Base-by-base conservation (phyloP, 164 flowering plant genomes). In the Berberis vulgaris region DNA sequence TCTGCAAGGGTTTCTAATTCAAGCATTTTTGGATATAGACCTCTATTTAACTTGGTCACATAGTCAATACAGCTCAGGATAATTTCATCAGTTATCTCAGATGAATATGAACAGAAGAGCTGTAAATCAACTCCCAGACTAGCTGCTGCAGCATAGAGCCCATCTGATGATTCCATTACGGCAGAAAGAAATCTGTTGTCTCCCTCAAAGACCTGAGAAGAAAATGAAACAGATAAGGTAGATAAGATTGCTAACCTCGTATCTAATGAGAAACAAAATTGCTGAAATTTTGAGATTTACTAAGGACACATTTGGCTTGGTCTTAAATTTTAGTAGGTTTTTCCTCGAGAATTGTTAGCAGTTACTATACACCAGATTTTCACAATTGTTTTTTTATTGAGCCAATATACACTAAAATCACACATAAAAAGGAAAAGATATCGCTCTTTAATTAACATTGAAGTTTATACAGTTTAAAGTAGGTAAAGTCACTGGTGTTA, bases 1-100 rank as follows among this genome's bases (percentile, higher is more conserved):
- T 95, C 97, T 67, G 89, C 99, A 55, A 87, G 77, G 67, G 87
- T 86, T 79, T 91, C 96, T 63, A 92, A 84, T 64, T 91, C 99
- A 13, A 84, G 82, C 87, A 95, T 86, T 71, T 67, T 76, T 52
- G 96, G 81, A 72, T 74, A 85, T 45, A 77, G 59, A 55, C 80
- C 72, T 72, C 67, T 71, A 49, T 72, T 78, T 61, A 68, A 71
- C 68, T 72, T 76, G 9, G 70, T 55, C 49, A 78, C 78, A 78
- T 71, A 53, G 50, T 60, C 65, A 63, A 91, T 86, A 79, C 82
- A 81, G 65, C 72, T 83, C 76, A 86, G 49, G 66, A 95, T 80
- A 67, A 91, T 84, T 63, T 89, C 88, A 74, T 86, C 91, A 11
- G 99, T 95, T 70, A 81, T 72, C 56, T 85, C 92, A 67, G 86